Percentiles rank a stretch among this genome's conserved stretches.
Conservation (phyloP, 768 basidiomycete species). For the Rhodotorula sphaerocarpa region DNA sequence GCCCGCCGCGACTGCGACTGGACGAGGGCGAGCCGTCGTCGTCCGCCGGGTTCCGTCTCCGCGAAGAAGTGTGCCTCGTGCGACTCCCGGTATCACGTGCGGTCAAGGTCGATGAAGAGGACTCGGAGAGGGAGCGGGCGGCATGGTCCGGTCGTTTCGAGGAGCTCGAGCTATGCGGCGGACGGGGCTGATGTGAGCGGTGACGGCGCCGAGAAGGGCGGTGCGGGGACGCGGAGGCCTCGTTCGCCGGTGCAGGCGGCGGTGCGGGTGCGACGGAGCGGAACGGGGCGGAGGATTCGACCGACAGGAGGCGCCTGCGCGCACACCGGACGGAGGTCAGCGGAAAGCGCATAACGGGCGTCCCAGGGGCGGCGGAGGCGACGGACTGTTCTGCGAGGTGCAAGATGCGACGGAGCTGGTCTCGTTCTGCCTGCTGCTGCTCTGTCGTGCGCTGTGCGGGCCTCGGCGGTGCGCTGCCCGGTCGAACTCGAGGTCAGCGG, state of each 20-base stretch:
- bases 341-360: not conserved
- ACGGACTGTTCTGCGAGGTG: not conserved
- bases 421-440: not conserved
- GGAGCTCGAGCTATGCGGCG: not conserved
- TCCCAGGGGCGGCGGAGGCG: too few species aligned
- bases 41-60: too few species aligned
- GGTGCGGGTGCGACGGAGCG: not conserved
- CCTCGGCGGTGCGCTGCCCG: not conserved
- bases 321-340: not conserved
- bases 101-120: not conserved
- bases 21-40: not conserved
- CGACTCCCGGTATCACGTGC: too few species aligned
- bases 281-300: constrained; percentile 9
- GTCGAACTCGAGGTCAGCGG: too few species aligned
- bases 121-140: not conserved
- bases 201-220: too few species aligned
- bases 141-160: not conserved
- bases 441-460: not conserved
- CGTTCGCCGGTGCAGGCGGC: not conserved
- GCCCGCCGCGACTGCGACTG: not conserved
- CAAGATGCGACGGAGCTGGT: not conserved
- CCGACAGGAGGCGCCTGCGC: constrained; percentile 15
- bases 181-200: too few species aligned
- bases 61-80: too few species aligned
- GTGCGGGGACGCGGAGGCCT: too few species aligned